Conservation (phyloP, 1,284 basidiomycete genomes). For the Nidula niveotomentosa region DNA sequence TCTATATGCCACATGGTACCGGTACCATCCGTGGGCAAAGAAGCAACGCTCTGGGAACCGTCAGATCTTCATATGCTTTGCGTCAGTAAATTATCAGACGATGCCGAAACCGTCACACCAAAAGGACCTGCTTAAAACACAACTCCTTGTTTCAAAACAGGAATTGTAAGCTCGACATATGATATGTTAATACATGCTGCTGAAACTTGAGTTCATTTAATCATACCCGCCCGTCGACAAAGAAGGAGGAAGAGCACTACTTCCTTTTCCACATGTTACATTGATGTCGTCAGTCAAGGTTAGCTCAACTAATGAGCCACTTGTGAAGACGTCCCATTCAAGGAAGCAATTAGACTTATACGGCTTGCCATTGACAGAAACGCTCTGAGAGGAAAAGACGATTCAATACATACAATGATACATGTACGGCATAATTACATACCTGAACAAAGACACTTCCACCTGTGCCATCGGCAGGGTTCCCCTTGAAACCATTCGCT, state of each 20-base stretch:
- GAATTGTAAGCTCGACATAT: too few relatives aligned
- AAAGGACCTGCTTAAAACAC: too few relatives aligned
- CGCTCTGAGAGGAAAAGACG: conserved; percentile 34
- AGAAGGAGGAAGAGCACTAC: conserved; percentile 52
- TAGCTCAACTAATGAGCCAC: conserved; percentile 50
- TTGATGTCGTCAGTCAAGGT: conserved; percentile 52
- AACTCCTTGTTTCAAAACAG: too few relatives aligned
- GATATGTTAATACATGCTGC: too few relatives aligned
- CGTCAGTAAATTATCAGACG: too few relatives aligned
- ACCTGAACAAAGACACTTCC: conserved; percentile 60
- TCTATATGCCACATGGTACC: too few relatives aligned
- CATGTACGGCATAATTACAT: not conserved
- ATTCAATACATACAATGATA: not conserved
- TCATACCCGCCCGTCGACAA: conserved; percentile 58
- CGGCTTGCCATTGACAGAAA: conserved; percentile 50
- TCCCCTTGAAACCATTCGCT: conserved; percentile 49
- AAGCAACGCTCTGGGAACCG: too few relatives aligned
- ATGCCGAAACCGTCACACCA: too few relatives aligned
- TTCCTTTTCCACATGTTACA: conserved; percentile 45
- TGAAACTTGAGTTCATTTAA: conserved; percentile 12
- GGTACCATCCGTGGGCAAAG: too few relatives aligned
- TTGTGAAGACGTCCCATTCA: conserved; percentile 59
- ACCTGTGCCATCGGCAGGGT: conserved; percentile 47
- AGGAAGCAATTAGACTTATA: conserved; percentile 63
- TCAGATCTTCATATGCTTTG: too few relatives aligned